A percentile compares a stretch with the other conserved stretches of the same genome.
Conservation (phyloP, 108 stramenopile species). For the Schizochytrium sp. region DNA sequence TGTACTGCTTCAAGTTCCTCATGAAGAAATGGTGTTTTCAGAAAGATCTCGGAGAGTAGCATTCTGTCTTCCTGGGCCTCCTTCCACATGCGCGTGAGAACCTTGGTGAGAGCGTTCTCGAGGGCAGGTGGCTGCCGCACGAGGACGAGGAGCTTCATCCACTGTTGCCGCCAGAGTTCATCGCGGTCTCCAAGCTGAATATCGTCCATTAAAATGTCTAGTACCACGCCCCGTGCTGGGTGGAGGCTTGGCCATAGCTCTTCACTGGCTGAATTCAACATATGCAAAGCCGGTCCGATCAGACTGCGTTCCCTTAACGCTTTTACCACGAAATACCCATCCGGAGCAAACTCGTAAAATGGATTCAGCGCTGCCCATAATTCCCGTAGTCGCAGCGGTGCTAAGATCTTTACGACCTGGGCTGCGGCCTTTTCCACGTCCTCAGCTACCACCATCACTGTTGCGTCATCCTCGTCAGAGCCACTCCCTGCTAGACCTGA, state of each 20-base stretch:
- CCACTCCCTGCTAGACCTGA: not conserved
- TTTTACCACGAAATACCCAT: not conserved
- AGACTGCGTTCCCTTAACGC: not conserved
- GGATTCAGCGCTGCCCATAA: not conserved
- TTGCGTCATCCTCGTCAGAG: not conserved
- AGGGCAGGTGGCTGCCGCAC: slow-evolving; percentile 26
- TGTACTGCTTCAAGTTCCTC: not conserved
- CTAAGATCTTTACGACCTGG: not conserved
- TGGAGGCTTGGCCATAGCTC: not conserved
- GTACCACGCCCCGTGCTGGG: not conserved
- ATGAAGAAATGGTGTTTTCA: not conserved
- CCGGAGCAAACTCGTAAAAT: not conserved
- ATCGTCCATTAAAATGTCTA: slow-evolving; percentile 20
- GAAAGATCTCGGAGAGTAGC: slow-evolving; percentile 16
- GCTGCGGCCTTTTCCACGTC: not conserved
- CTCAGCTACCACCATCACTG: slow-evolving; percentile 12
- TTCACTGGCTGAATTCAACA: not conserved
- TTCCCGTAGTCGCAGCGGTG: not conserved
- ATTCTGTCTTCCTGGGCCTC: not conserved
- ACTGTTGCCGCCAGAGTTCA: not conserved
- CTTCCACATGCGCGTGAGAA: slow-evolving; percentile 21
- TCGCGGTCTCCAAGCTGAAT: not conserved
- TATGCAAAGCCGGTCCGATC: not conserved
- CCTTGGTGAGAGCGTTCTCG: not conserved
- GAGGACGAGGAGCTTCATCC: not conserved